These are phyloP conservation scores for Ganoderma lingzhi DNA, from an alignment of 1,284 basidiomycete genomes.

Conservation along the genomic window DNA sequence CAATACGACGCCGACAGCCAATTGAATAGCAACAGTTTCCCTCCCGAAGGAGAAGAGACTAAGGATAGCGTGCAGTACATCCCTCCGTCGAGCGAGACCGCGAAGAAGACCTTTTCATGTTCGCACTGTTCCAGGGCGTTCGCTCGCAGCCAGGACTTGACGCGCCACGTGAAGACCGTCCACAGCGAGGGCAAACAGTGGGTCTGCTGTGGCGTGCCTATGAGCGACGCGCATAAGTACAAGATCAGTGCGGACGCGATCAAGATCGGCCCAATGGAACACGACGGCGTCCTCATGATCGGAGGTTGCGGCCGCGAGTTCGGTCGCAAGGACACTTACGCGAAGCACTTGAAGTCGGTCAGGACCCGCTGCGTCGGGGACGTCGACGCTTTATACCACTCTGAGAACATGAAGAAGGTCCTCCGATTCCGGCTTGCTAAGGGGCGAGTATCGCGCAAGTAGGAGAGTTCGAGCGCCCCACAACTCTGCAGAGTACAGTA, in stretches of 20 bases:
- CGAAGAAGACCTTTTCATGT: not conserved
- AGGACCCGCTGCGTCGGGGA: slow-evolving; percentile 4
- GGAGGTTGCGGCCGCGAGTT: slow-evolving; percentile 1
- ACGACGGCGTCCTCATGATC: not conserved
- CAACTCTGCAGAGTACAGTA: not conserved
- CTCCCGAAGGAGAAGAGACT: no score
- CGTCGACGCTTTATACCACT: not conserved
- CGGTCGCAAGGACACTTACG: not conserved
- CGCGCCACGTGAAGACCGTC: not conserved
- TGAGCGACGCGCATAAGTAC: slow-evolving; percentile 42
- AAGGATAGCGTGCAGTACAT: not conserved
- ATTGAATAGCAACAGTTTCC: not conserved
- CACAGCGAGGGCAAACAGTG: slow-evolving; percentile 23
- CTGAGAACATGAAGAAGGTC: not conserved
- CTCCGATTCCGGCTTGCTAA: not conserved
- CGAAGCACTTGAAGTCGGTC: not conserved
- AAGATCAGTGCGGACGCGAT: not conserved
- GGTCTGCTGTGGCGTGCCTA: slow-evolving; percentile 51
- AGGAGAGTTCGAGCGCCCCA: not conserved
- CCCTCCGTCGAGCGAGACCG: not conserved
- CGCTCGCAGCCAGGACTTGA: not conserved
- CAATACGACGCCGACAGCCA: not conserved
- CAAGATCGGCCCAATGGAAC: not conserved
- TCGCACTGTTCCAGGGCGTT: not conserved
- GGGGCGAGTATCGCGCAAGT: not conserved